Percentiles rank a stretch among this genome's conserved stretches.
Evolutionary conservation across 192 early-diverging fungal species (phyloP).

Genomic region (Radiomyces spectabilis): DNA sequence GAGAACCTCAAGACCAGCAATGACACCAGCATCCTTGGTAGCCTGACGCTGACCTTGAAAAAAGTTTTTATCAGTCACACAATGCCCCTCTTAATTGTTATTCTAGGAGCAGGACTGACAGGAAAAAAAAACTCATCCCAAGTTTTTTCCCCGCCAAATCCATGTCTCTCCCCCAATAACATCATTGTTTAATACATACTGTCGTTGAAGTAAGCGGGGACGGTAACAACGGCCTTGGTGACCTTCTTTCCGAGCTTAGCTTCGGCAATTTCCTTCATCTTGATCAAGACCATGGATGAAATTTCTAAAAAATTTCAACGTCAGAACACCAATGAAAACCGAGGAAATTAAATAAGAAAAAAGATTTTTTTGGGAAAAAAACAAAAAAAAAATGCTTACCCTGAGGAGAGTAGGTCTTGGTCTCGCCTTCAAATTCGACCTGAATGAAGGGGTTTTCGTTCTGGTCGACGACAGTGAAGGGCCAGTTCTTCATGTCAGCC

Average conservation of each 20-base stretch:
- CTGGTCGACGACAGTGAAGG: slow-evolving; percentile 72
- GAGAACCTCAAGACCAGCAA: slow-evolving; percentile 78
- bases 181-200: slow-evolving; percentile 33
- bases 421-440: slow-evolving; percentile 78
- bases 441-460: slow-evolving; percentile 66
- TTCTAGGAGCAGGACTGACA: neutral
- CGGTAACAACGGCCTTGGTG: slow-evolving; percentile 65
- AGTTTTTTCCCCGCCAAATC: neutral
- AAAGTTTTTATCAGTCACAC: neutral
- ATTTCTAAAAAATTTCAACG: slow-evolving; percentile 38
- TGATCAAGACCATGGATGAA: slow-evolving; percentile 67
- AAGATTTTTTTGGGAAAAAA: neutral
- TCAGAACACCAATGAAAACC: neutral
- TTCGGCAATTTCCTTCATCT: slow-evolving; percentile 65
- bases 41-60: slow-evolving; percentile 90
- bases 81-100: neutral
- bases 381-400: neutral
- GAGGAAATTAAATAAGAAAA: neutral
- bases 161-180: too few relatives aligned
- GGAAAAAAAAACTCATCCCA: neutral
- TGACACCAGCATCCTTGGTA: slow-evolving; percentile 86
- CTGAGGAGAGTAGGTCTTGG: slow-evolving; percentile 74
- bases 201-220: slow-evolving; percentile 87
- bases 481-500: slow-evolving; percentile 77
- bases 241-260: slow-evolving; percentile 57